These are phyloP conservation scores for Sporothrix pseudoabietina DNA, from an alignment of 2,329 filamentous ascomycete genomes.

Conservation along the genomic window DNA sequence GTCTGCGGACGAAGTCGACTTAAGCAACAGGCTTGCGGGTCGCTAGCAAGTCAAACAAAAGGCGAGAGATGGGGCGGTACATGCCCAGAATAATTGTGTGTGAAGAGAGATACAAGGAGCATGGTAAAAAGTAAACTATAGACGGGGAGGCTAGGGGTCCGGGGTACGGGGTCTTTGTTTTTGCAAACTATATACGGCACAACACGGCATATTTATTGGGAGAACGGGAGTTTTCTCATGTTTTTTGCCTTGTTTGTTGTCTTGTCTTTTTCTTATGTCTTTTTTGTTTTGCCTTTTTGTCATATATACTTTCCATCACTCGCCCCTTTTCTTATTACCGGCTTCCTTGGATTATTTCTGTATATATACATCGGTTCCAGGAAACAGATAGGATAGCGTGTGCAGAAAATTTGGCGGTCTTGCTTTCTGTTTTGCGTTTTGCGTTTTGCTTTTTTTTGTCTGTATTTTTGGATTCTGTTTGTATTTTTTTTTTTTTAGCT, in stretches of 20 bases:
- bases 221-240: background rate
- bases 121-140: background rate
- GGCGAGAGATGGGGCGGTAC: background rate
- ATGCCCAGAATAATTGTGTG: background rate
- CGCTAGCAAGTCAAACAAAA: background rate
- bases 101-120: background rate
- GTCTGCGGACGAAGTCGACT: conserved; percentile 26
- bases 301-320: background rate
- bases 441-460: background rate
- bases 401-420: background rate
- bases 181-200: background rate
- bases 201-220: background rate
- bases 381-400: background rate
- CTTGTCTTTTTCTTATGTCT: conserved; percentile 4
- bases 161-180: background rate
- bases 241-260: background rate
- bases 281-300: conserved; percentile 4
- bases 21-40: background rate
- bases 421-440: conserved; percentile 1
- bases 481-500: background rate
- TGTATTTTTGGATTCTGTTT: too few relatives aligned
- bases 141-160: background rate
- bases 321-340: background rate
- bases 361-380: background rate
- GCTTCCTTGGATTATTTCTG: background rate